phyloP scores from a whole-genome alignment of 192 early-diverging fungal genomes.

The Coemansia sp. region DNA sequence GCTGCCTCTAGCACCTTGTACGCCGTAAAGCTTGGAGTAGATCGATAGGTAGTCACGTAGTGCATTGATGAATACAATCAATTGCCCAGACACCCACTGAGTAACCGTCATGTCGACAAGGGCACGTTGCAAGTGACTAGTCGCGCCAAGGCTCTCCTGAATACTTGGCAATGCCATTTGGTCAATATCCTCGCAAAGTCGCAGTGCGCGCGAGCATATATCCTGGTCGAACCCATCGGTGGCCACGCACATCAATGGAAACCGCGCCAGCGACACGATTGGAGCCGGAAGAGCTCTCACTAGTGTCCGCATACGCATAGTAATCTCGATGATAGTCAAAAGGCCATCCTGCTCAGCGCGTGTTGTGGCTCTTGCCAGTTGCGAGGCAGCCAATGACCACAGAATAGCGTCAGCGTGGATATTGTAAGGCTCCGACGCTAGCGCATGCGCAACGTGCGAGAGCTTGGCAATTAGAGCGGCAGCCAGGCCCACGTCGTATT shows the following conservation, averaged over 20 bases:
- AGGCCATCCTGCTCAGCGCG: conserved; percentile 5
- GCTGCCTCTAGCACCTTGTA: neutral
- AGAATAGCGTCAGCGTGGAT: neutral
- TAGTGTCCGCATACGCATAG: neutral
- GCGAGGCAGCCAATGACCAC: conserved; percentile 12
- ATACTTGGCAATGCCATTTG: conserved; percentile 1
- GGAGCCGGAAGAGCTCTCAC: neutral
- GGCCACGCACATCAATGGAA: conserved; percentile 18
- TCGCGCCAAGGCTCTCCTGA: neutral
- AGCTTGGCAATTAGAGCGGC: neutral
- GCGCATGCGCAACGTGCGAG: neutral
- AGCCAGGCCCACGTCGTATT: neutral
- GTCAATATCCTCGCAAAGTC: conserved; percentile 15
- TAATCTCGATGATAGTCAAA: conserved; percentile 3
- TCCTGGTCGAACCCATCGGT: conserved; percentile 12
- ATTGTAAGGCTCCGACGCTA: neutral
- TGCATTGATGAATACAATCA: conserved; percentile 11
- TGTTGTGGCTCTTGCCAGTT: conserved; percentile 1
- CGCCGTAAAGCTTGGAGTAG: neutral
- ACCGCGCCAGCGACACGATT: conserved; percentile 10
- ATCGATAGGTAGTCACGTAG: conserved; percentile 17
- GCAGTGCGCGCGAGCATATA: conserved; percentile 10
- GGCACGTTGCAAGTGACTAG: neutral
- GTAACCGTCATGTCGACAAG: neutral
- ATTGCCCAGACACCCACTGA: conserved; percentile 2